phyloP scores from a whole-genome alignment of 169 alveolate genomes.

The Cystoisospora suis region DNA sequence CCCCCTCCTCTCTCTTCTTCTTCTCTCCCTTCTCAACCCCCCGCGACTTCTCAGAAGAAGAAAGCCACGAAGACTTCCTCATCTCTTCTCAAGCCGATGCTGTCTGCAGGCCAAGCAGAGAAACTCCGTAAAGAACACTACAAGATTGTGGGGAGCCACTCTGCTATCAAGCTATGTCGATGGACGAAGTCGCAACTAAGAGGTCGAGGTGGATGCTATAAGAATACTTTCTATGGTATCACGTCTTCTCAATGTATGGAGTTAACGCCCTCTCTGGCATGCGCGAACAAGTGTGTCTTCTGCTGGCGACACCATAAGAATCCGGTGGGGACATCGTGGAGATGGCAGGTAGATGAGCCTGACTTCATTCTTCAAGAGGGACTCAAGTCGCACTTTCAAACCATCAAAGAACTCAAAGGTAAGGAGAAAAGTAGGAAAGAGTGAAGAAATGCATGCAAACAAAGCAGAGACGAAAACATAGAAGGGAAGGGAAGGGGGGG shows the following conservation, averaged over 20 bases:
- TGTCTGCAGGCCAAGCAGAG: conserved; percentile 56
- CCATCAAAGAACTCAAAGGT: conserved; percentile 56
- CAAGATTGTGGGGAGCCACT: conserved; percentile 86
- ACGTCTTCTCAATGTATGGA: conserved; percentile 89
- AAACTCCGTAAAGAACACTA: conserved; percentile 75
- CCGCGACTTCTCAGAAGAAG: no score
- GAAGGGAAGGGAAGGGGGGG: not conserved
- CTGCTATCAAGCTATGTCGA: conserved; percentile 90
- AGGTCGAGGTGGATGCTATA: conserved; percentile 92
- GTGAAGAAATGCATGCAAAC: not conserved
- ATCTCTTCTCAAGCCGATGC: no score
- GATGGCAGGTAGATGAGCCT: conserved; percentile 86
- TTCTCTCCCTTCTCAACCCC: no score
- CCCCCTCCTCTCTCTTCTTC: no score
- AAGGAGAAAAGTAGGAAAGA: not conserved
- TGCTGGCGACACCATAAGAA: conserved; percentile 93
- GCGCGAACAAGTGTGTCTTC: conserved; percentile 92
- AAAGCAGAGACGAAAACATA: not conserved
- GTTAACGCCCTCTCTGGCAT: conserved; percentile 89
- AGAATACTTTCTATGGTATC: conserved; percentile 91
- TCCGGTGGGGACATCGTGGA: conserved; percentile 87
- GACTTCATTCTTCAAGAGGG: conserved; percentile 68
- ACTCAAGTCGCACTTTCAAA: conserved; percentile 23
- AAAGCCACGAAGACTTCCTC: no score
- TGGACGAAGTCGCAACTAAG: conserved; percentile 85